Evolutionary conservation across 2,329 filamentous ascomycete genomes (phyloP).

Genomic region (Trichocomaceae sp.): DNA sequence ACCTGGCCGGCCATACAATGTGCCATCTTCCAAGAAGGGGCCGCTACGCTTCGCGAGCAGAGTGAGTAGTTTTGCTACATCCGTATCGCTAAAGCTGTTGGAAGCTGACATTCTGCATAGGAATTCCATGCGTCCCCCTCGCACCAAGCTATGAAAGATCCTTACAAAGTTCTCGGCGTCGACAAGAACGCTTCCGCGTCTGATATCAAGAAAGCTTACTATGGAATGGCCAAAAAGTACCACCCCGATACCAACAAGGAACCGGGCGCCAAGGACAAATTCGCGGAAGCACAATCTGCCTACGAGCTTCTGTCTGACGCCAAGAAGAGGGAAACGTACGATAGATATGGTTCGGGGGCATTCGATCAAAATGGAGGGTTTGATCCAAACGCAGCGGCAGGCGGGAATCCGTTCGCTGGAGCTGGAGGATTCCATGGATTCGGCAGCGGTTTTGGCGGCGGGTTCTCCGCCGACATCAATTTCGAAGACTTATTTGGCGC

Average conservation of each 20-base stretch:
- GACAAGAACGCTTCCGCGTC: conserved; percentile 68
- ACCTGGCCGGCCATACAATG: conserved; percentile 24
- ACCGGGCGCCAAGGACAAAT: conserved; percentile 84
- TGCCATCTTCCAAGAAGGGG: conserved; percentile 21
- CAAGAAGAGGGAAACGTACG: conserved; percentile 86
- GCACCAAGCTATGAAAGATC: conserved; percentile 70
- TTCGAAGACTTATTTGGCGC: conserved; percentile 94
- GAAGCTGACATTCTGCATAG: conserved; percentile 19
- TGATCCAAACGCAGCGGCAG: conserved; percentile 59
- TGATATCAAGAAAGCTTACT: conserved; percentile 98
- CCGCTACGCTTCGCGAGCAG: conserved; percentile 17
- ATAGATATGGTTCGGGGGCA: conserved; percentile 79
- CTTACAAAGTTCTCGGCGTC: conserved; percentile 82
- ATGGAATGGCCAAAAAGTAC: conserved; percentile 93
- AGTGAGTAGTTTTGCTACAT: conserved; percentile 22
- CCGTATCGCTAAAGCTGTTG: background rate
- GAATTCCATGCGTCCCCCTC: conserved; percentile 41
- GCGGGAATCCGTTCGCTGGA: conserved; percentile 49
- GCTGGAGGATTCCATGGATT: conserved; percentile 58
- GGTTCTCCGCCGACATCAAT: conserved; percentile 78
- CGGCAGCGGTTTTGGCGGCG: conserved; percentile 50
- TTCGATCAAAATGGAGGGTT: conserved; percentile 66
- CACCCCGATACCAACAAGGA: conserved; percentile 99
- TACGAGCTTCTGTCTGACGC: conserved; percentile 92
- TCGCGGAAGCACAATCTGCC: conserved; percentile 83